A percentile compares a stretch with the other conserved stretches of the same genome.
phyloP scores from a whole-genome alignment of 2,329 filamentous ascomycete genomes.

The Aspergillus tanneri region DNA sequence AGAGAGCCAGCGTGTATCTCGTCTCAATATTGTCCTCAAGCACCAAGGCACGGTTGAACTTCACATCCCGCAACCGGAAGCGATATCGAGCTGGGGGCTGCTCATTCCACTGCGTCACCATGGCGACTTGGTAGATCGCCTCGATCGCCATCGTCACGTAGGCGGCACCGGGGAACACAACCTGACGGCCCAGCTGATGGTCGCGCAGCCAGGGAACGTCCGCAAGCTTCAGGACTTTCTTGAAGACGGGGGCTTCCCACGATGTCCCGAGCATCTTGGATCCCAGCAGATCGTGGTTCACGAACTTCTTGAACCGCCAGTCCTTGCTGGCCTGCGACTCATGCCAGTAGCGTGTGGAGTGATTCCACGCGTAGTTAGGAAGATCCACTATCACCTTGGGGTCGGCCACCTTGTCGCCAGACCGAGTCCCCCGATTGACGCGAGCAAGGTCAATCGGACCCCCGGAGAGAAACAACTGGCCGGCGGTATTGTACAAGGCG shows the following conservation, averaged over 20 bases:
- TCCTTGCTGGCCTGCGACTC: background rate
- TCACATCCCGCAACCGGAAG: conserved; percentile 3
- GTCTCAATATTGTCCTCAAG: conserved; percentile 4
- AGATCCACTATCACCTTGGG: background rate
- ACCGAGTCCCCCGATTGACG: conserved; percentile 3
- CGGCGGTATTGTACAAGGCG: conserved; percentile 11
- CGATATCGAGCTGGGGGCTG: background rate
- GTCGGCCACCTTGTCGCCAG: no score
- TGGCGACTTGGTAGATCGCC: background rate
- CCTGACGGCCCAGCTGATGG: conserved; percentile 15
- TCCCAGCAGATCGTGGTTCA: conserved; percentile 23
- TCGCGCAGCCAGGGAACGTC: conserved; percentile 43
- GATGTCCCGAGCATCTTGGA: conserved; percentile 27
- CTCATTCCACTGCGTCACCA: background rate
- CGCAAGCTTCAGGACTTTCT: conserved; percentile 27
- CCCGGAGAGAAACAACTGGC: conserved; percentile 11
- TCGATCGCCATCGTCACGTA: background rate
- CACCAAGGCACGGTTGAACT: conserved; percentile 2
- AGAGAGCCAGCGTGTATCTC: conserved; percentile 1
- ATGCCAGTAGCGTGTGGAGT: conserved; percentile 2
- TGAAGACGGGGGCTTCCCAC: conserved; percentile 31
- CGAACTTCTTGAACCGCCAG: background rate
- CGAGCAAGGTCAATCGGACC: conserved; percentile 2
- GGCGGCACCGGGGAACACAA: background rate
- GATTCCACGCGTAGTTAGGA: conserved; percentile 6